These are phyloP conservation scores for Hypocreales sp. DNA, from an alignment of 2,329 filamentous ascomycete species.

Conservation along the genomic window DNA sequence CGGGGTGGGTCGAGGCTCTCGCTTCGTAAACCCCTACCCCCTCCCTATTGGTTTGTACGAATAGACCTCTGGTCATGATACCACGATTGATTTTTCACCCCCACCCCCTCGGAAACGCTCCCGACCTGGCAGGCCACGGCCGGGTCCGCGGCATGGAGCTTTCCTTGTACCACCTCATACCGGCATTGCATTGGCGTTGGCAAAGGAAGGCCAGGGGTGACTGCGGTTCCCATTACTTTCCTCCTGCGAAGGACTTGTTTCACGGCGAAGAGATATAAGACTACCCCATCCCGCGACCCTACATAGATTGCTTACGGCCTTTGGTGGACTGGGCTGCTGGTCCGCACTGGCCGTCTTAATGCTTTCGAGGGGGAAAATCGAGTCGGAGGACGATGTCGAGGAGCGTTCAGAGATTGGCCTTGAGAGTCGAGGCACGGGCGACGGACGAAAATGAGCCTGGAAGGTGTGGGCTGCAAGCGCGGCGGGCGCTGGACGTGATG, in stretches of 20 bases:
- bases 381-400: too few species aligned
- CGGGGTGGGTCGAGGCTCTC: conserved; percentile 3
- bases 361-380: conserved; percentile 11
- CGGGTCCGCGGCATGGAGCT: conserved; percentile 3
- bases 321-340: conserved; percentile 3
- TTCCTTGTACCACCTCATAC: conserved; percentile 23
- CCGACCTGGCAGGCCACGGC: conserved; percentile 10
- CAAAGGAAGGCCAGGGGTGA: conserved; percentile 16
- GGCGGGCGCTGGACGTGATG: too few species aligned
- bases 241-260: conserved; percentile 14
- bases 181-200: conserved; percentile 46
- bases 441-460: too few species aligned
- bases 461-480: too few species aligned
- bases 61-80: conserved; percentile 29
- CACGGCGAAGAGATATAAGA: conserved; percentile 19
- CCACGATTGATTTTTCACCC: conserved; percentile 25
- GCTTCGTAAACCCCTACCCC: conserved; percentile 7
- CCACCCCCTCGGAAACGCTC: neutral
- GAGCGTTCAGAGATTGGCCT: too few species aligned
- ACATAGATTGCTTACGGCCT: conserved; percentile 23
- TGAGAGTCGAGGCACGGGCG: too few species aligned
- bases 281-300: conserved; percentile 20
- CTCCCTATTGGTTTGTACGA: conserved; percentile 20
- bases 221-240: conserved; percentile 12
- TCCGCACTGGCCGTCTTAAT: conserved; percentile 12